Evolutionary conservation across 208 protist species (phyloP), one percentile per base, ranked within the genome.

Genomic region (Crithidia fasciculata): DNA sequence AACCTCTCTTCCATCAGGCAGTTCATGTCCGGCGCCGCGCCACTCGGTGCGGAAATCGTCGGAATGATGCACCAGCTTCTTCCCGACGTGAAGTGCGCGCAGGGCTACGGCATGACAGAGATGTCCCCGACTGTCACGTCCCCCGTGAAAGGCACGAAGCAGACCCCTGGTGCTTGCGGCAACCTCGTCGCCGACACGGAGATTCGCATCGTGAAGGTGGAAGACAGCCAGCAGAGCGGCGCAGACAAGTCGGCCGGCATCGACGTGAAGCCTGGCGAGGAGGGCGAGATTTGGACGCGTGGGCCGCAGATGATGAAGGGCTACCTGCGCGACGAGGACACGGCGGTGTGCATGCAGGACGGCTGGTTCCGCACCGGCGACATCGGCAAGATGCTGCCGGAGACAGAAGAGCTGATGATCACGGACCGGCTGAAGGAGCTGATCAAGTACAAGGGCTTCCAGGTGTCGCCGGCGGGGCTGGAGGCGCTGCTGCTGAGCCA

Each of bases 401-500:
- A 73, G 13, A 84, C 74, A 4, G 71, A 77, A 40, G 68, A 88
- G 37, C 57, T 86, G 18, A 71, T 79, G 58, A 90, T 95, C 65
- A 78, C 77, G 37, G 92, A 95, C 71, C 84, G 94, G 59, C 63
- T 92, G 52, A 97, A 97, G 78, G 93, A 97, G 69, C 76, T 97
- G 36, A 97, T 97, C 69, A 97, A 97, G 81, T 88, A 83, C 80
- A 97, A 97, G 78, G 93, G 93, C 54, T 93, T 92, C 59, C 93
- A 97, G 81, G 92, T 97, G 12, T 78, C 93, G 9, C 92, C 93
- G 2, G 91, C 91, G 3, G 81, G 87, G 56, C 67, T 97, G 6
- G 93, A 97, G 77, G 88, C 53, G 16, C 4, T 87, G 44, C 45
- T 95, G 18, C 55, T 92, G 52, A 50, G 56, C 5, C 86, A 96